These are phyloP conservation scores for Mortierella sp. DNA, from an alignment of 371 early-diverging fungal genomes.

Conservation along the genomic window DNA sequence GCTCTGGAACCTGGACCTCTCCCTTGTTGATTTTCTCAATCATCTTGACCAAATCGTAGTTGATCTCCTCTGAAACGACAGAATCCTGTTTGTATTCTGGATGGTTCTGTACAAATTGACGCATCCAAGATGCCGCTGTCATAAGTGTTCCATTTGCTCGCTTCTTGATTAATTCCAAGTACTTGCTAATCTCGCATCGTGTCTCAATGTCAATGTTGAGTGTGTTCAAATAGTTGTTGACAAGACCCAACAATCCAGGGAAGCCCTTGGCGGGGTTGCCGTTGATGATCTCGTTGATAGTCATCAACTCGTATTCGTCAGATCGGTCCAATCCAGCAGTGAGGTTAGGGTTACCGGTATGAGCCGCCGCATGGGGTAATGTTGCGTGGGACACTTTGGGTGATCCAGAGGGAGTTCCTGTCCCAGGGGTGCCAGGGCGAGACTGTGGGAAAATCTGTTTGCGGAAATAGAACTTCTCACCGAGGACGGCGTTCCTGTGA, in stretches of 20 bases:
- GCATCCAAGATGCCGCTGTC: constrained; percentile 94
- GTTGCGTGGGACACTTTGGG: constrained; percentile 38
- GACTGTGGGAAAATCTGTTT: constrained; percentile 77
- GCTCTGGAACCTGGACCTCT: constrained; percentile 68
- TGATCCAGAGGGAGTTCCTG: constrained; percentile 49
- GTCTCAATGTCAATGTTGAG: constrained; percentile 76
- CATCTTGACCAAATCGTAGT: constrained; percentile 86
- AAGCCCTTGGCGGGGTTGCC: constrained; percentile 83
- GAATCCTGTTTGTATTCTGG: constrained; percentile 94
- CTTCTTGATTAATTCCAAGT: constrained; percentile 86
- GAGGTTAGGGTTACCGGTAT: neutral
- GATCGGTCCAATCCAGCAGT: constrained; percentile 38
- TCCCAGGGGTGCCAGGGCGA: constrained; percentile 48
- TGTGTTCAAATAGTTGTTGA: constrained; percentile 85
- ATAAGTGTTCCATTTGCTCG: constrained; percentile 87
- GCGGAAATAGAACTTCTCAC: constrained; percentile 92
- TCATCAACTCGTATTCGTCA: constrained; percentile 82
- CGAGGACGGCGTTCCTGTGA: constrained; percentile 83
- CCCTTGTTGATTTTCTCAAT: constrained; percentile 79
- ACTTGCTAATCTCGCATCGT: constrained; percentile 75
- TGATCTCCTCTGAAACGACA: constrained; percentile 85
- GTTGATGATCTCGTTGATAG: constrained; percentile 95
- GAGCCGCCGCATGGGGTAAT: constrained; percentile 12
- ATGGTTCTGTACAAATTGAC: constrained; percentile 92
- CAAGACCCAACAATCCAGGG: constrained; percentile 88